A percentile compares a stretch with the other conserved stretches of the same genome.
These are phyloP conservation scores for Dendrobium huoshanense DNA, from an alignment of 106 monocot species.

Conservation along the genomic window DNA sequence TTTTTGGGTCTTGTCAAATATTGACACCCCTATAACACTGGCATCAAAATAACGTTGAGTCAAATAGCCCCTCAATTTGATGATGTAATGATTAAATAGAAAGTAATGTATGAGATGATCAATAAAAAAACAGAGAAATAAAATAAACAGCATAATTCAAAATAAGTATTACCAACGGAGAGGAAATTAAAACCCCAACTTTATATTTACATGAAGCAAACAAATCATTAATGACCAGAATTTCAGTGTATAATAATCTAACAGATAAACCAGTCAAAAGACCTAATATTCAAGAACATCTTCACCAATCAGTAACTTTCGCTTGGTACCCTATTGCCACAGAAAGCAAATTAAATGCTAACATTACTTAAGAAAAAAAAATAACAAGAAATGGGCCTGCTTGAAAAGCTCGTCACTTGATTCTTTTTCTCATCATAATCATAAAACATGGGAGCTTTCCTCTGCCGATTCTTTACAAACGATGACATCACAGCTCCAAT, in stretches of 20 bases:
- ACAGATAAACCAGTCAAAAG: not conserved
- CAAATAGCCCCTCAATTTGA: not conserved
- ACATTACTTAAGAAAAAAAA: not conserved
- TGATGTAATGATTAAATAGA: not conserved
- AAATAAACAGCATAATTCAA: not conserved
- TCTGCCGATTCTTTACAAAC: not conserved
- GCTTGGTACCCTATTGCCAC: constrained; percentile 8
- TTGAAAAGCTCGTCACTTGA: not conserved
- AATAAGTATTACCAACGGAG: not conserved
- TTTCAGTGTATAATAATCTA: not conserved
- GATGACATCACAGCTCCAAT: not conserved
- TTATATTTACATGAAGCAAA: not conserved
- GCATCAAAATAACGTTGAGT: not conserved
- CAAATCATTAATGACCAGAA: not conserved
- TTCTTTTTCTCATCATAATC: not conserved
- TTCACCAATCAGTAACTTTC: constrained; percentile 9
- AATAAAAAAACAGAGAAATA: not conserved
- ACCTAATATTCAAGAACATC: not conserved
- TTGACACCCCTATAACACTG: no score
- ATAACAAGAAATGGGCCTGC: not conserved
- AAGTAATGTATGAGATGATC: not conserved
- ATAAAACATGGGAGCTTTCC: not conserved
- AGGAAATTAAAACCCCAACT: not conserved
- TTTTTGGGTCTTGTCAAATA: no score
- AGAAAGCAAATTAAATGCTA: constrained; percentile 4